A percentile compares a stretch with the other conserved stretches of the same genome.
These are phyloP conservation scores for Ustulina deusta DNA, from an alignment of 2,329 filamentous ascomycete genomes.

Conservation along the genomic window DNA sequence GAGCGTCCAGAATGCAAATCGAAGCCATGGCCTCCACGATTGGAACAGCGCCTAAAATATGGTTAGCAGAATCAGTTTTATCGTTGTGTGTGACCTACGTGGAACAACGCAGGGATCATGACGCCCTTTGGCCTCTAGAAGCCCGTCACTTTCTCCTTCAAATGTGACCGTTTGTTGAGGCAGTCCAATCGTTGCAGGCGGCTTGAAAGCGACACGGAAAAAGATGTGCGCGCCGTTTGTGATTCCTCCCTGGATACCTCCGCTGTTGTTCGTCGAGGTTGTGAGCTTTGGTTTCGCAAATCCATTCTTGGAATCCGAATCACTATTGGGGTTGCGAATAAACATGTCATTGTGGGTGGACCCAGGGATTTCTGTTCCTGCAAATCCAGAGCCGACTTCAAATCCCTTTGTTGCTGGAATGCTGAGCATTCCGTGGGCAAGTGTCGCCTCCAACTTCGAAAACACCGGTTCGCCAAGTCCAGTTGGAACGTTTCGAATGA, in stretches of 20 bases:
- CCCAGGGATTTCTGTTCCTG: conserved; percentile 85
- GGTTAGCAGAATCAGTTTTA: conserved; percentile 12
- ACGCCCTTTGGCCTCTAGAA: conserved; percentile 89
- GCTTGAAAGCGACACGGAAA: conserved; percentile 96
- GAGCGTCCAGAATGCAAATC: conserved; percentile 23
- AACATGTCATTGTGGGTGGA: conserved; percentile 95
- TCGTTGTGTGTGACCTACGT: neutral
- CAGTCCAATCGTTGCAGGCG: conserved; percentile 91
- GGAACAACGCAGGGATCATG: conserved; percentile 95
- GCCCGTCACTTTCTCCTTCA: conserved; percentile 74
- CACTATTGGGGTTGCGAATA: conserved; percentile 64
- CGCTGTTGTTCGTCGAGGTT: conserved; percentile 94
- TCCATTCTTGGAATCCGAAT: conserved; percentile 50
- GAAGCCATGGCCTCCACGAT: conserved; percentile 90
- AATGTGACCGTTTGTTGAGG: conserved; percentile 87
- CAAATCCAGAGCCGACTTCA: conserved; percentile 93
- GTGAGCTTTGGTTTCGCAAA: conserved; percentile 72
- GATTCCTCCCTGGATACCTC: conserved; percentile 95
- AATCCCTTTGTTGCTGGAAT: conserved; percentile 97
- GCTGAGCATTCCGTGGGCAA: conserved; percentile 93
- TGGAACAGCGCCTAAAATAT: conserved; percentile 75
- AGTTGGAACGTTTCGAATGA: conserved; percentile 85
- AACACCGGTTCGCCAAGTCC: conserved; percentile 95
- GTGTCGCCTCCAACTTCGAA: conserved; percentile 91
- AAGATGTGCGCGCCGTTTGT: conserved; percentile 93